A percentile compares a stretch with the other conserved stretches of the same genome.
Conservation (phyloP, 768 basidiomycete species). For the Zangia roseola region DNA sequence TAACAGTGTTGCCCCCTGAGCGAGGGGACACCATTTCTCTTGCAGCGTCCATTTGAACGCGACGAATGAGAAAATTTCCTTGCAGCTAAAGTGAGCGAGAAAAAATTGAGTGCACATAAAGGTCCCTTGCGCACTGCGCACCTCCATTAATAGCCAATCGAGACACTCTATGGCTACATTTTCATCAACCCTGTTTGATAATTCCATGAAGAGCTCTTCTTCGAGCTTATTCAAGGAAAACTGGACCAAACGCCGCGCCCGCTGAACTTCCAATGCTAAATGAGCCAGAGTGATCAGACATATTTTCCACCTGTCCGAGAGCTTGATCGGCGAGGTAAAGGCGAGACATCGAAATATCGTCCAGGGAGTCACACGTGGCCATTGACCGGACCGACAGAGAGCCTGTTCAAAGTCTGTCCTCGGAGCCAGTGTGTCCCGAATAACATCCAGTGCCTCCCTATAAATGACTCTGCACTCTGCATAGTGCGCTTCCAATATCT, state of each 20-base stretch:
- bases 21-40: not conserved
- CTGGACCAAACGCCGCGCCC: constrained; percentile 34
- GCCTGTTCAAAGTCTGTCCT: constrained; percentile 5
- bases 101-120: not conserved
- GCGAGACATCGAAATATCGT: constrained; percentile 30
- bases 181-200: constrained; percentile 22
- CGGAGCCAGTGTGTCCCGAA: constrained; percentile 13
- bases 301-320: constrained; percentile 27
- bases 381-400: constrained; percentile 19
- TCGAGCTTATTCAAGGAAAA: constrained; percentile 17
- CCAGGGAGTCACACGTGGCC: constrained; percentile 34
- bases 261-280: constrained; percentile 36
- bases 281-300: constrained; percentile 29
- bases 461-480: not conserved
- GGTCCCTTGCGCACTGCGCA: not conserved
- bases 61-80: not conserved
- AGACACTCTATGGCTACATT: constrained; percentile 21
- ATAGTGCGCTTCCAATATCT: not conserved
- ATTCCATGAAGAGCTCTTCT: constrained; percentile 33
- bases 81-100: not conserved
- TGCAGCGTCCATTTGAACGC: not conserved
- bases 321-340: constrained; percentile 8
- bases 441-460: not conserved
- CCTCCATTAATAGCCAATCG: not conserved
- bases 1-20: not conserved